phyloP scores from a whole-genome alignment of 2,329 filamentous ascomycete genomes.

The Purpureocillium lavendulum region DNA sequence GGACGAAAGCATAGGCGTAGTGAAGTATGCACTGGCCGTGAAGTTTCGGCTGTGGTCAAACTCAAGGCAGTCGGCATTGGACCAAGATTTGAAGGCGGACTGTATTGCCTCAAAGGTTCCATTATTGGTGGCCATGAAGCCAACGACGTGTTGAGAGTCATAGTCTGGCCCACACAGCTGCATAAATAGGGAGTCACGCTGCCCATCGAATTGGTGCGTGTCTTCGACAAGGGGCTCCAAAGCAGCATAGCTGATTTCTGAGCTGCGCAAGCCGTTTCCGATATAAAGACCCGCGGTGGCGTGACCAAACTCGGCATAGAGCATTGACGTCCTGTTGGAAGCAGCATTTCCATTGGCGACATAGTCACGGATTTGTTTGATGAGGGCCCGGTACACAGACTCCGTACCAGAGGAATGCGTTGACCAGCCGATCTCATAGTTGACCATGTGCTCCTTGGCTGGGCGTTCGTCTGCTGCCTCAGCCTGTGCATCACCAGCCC shows the following conservation, averaged over 20 bases:
- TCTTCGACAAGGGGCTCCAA: no score
- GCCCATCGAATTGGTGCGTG: constrained; percentile 16
- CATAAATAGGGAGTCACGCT: constrained; percentile 9
- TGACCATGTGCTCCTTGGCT: background rate
- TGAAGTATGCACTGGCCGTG: constrained; percentile 12
- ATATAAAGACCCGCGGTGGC: background rate
- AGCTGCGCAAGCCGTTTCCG: no score
- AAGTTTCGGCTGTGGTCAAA: constrained; percentile 11
- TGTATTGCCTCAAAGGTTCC: constrained; percentile 21
- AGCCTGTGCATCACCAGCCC: constrained; percentile 7
- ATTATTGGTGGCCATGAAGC: constrained; percentile 22
- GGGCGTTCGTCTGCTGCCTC: constrained; percentile 7
- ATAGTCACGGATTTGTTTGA: constrained; percentile 20
- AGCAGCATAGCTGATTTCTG: no score
- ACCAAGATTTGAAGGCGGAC: constrained; percentile 18
- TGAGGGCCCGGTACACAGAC: constrained; percentile 10
- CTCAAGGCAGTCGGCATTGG: constrained; percentile 16
- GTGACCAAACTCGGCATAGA: constrained; percentile 21
- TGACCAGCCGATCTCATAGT: background rate
- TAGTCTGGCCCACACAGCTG: constrained; percentile 24
- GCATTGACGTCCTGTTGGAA: constrained; percentile 13
- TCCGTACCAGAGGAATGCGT: background rate
- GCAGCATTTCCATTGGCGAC: constrained; percentile 13
- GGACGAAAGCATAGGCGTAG: constrained; percentile 9
- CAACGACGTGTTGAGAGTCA: constrained; percentile 19